Percentiles rank a stretch among this genome's conserved stretches.
Evolutionary conservation across 225 moss, liverwort and hornwort species (phyloP).

Genomic region (Sphagnum tenellum): DNA sequence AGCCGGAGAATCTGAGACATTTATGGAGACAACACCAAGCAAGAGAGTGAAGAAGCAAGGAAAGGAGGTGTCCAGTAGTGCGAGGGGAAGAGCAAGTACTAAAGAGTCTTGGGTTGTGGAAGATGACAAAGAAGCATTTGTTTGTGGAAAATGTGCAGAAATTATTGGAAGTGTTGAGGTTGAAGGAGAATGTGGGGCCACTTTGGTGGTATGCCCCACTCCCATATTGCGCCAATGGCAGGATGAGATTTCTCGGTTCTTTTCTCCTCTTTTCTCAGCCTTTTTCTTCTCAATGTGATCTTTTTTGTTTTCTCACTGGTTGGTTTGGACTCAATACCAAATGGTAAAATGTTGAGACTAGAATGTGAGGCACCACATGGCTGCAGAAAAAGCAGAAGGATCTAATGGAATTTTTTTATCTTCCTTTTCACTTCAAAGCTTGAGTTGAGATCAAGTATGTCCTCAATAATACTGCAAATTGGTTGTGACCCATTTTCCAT

Average conservation of each 20-base stretch:
- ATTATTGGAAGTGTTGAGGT: slow-evolving; percentile 67
- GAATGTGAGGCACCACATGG: too few species aligned
- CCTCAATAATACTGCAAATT: too few species aligned
- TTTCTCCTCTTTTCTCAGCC: slow-evolving; percentile 8
- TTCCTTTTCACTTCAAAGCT: too few species aligned
- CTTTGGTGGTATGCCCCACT: slow-evolving; percentile 87
- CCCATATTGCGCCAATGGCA: slow-evolving; percentile 94
- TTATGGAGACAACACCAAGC: too few species aligned
- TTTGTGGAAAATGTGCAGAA: slow-evolving; percentile 80
- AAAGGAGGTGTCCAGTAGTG: background rate
- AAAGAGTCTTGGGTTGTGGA: slow-evolving; percentile 13
- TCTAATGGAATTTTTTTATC: too few species aligned
- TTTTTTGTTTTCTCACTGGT: too few species aligned
- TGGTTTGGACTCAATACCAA: too few species aligned
- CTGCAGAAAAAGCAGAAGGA: too few species aligned
- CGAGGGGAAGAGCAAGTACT: slow-evolving; percentile 12
- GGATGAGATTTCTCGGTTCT: slow-evolving; percentile 81
- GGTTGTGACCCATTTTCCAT: too few species aligned
- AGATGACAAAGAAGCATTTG: slow-evolving; percentile 36
- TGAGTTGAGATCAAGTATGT: too few species aligned
- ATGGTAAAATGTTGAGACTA: too few species aligned
- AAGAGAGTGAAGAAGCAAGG: too few species aligned
- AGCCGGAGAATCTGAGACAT: slow-evolving; percentile 8
- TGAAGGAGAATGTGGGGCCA: slow-evolving; percentile 63
- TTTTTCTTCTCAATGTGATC: background rate